Percentiles rank a stretch among this genome's conserved stretches.
Evolutionary conservation across 441 rosid species (phyloP).

Genomic region (Kokia cookei): DNA sequence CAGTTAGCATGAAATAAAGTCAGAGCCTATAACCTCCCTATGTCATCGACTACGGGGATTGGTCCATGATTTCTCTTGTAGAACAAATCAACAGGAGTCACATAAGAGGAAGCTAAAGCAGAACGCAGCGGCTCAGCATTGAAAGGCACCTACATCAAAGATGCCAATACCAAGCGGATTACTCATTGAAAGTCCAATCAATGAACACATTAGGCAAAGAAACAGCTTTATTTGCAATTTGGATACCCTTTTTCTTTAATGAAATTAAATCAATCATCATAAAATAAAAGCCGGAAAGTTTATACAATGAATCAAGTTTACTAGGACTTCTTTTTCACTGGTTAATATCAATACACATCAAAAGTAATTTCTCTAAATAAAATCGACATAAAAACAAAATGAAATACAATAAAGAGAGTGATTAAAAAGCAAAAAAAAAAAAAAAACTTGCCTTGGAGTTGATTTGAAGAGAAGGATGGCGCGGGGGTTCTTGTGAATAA

Average conservation of each 20-base stretch:
- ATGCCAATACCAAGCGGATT: not conserved
- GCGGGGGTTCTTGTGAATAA: conserved; percentile 71
- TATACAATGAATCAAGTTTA: not conserved
- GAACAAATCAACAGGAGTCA: conserved; percentile 83
- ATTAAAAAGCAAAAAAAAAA: not conserved
- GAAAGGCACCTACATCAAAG: conserved; percentile 68
- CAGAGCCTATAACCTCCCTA: conserved; percentile 40
- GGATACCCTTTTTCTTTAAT: not conserved
- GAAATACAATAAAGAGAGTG: not conserved
- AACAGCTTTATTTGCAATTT: not conserved
- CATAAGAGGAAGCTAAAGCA: conserved; percentile 56
- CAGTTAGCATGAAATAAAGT: not conserved
- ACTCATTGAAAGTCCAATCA: not conserved
- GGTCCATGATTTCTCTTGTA: conserved; percentile 98
- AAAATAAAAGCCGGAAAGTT: not conserved
- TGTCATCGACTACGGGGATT: conserved; percentile 70
- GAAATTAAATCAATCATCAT: not conserved
- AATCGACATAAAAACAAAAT: not conserved
- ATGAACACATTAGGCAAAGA: not conserved
- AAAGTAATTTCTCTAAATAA: not conserved
- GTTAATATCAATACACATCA: not conserved
- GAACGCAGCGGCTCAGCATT: conserved; percentile 94
- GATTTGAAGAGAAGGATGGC: conserved; percentile 66
- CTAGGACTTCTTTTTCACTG: not conserved
- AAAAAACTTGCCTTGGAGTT: conserved; percentile 54